Base-by-base conservation (phyloP, 108 stramenopile genomes). In the Ochromonas danica region DNA sequence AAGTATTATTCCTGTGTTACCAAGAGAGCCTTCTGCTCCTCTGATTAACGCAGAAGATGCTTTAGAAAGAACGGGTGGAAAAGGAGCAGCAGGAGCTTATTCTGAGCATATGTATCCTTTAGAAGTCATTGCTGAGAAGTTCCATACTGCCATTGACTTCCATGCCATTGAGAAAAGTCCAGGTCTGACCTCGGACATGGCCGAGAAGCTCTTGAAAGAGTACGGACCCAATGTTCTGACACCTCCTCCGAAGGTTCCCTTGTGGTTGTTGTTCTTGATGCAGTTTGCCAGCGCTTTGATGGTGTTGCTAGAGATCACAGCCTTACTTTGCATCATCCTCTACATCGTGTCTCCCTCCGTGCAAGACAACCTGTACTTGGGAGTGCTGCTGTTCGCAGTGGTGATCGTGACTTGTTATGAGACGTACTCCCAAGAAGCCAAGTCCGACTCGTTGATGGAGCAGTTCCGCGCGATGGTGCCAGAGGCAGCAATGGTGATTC, bases 341-440 rank as follows among this genome's bases (percentile, higher is more conserved):
- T 90, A 71, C 81, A 39, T 17, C 1, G 83, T 89, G 62, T 71
- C 67, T 3, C 45, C 78, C 42, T 78, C 63, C 43, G 60, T 62
- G 40, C 85, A 10, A n/a, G 60, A 89, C 60, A 86, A 89, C 75
- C 38, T 75, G 30, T 57, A 45, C 27, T 25, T 91, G 0, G 90
- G 90, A 0, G 79, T 91, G 77, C 86, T 90, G 43, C 85, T 91
- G 28, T 79, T 80, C 22, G 42, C 78, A 10, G 90, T 90, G 39
- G 90, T 91, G 42, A 72, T 87, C 45, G 81, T 91, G 0, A 90
- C 90, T 0, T 87, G 89, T 0, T 78, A 83, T 61, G 87, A 90
- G 79, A 84, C 87, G 28, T 91, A 78, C 83, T 81, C 71, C 62
- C 88, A 89, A 78, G 85, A 89, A 78, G 60, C 42, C 35, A 83